A percentile compares a stretch with the other conserved stretches of the same genome.
These are phyloP conservation scores for Pseudovirgaria hyperparasitica DNA, from an alignment of 2,329 filamentous ascomycete genomes.

Conservation along the genomic window DNA sequence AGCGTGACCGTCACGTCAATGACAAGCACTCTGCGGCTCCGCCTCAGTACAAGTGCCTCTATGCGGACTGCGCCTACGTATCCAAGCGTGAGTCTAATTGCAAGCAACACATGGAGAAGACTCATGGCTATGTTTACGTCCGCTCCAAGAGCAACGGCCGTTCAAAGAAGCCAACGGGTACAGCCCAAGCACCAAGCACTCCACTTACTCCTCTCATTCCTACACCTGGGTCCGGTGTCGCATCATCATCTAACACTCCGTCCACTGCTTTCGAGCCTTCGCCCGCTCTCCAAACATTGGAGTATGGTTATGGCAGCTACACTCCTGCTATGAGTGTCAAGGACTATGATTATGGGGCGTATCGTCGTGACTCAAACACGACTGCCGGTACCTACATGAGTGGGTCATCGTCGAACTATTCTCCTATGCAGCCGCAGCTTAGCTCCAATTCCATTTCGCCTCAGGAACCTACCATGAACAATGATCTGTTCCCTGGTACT, in stretches of 20 bases:
- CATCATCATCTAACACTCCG: conserved; percentile 14
- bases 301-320: conserved; percentile 14
- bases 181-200: conserved; percentile 19
- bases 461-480: conserved; percentile 39
- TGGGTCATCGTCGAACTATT: conserved; percentile 30
- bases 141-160: conserved; percentile 72
- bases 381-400: conserved; percentile 22
- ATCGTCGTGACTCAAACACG: conserved; percentile 22
- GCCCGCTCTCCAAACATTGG: conserved; percentile 26
- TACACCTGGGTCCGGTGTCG: conserved; percentile 21
- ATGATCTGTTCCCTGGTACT: conserved; percentile 46
- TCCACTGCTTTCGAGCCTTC: conserved; percentile 27
- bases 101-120: conserved; percentile 98
- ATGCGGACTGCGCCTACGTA: conserved; percentile 75
- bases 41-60: conserved; percentile 72
- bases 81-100: conserved; percentile 95
- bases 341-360: conserved; percentile 19
- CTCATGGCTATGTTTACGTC: conserved; percentile 80
- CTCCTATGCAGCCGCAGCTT: conserved; percentile 25
- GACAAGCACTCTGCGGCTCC: conserved; percentile 84
- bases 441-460: conserved; percentile 33
- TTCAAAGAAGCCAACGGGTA: conserved; percentile 18
- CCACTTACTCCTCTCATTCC: conserved; percentile 20
- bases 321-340: conserved; percentile 18
- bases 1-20: conserved; percentile 89